Base-by-base conservation (phyloP, 768 basidiomycete species). In the Rhodotorula sphaerocarpa region DNA sequence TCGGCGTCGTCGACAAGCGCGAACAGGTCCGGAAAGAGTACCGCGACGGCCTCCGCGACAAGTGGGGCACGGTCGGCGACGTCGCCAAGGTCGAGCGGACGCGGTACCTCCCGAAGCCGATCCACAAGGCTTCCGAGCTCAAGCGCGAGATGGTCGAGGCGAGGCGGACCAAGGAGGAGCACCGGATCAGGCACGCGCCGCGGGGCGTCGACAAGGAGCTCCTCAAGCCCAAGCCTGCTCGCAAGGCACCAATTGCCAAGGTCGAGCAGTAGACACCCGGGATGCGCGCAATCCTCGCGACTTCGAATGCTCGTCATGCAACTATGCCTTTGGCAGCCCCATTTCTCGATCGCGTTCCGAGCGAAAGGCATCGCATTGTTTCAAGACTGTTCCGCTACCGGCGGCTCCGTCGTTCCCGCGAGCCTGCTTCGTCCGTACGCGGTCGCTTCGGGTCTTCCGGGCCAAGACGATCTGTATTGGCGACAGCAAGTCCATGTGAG, bases 1-100 rank as follows among this genome's bases (percentile, higher is more conserved):
- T 99, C 41, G 95, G 93, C 14, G 82, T 95, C 33, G 78, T 96
- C 67, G 90, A 89, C 55, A 86, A 88, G 21, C 81, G 90, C 58
- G 93, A 97, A 74, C 82, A 89, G 48, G 88, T 90, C 4, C 83
- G 87, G 14, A 87, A 92, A 67, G 92, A 97, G 75, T 97, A 97
- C 77, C 80, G 95, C 27, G 85, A 88, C 41, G 86, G 82, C 64
- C 83, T 99, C 61, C 84, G 86, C 73, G 83, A 90, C 68, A 80
- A 87, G 69, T 99, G 92, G 91, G 86, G 86, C 74, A 80, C 84
- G 66, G 90, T 93, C 72, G 78, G 78, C 30, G 83, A 90, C 63
- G 85, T 99, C 46, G 81, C 85, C 65, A 86, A 83, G 72, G 82
- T 99, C 61, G 80, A 84, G 54, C 80, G 92, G 87, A 82, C 81